These are phyloP conservation scores for Wallacemonas collosoma DNA, from an alignment of 208 protist genomes.

Conservation along the genomic window DNA sequence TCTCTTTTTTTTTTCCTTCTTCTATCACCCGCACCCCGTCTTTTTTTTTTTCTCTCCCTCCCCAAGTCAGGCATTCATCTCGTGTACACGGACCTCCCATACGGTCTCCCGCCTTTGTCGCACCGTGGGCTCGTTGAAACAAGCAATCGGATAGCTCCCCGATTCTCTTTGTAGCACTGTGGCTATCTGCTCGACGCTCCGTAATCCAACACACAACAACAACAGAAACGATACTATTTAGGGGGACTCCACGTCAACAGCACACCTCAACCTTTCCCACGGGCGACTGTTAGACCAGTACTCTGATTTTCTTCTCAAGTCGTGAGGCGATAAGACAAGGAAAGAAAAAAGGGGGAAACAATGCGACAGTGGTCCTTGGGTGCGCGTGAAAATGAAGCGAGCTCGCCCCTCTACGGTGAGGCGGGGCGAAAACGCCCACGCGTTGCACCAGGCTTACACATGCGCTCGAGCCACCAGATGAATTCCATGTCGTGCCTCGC, in stretches of 20 bases:
- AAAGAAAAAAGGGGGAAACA: background rate
- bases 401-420: conserved; percentile 8
- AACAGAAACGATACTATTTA: background rate
- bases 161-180: background rate
- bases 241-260: too few species aligned
- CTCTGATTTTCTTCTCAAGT: too few species aligned
- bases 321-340: too few species aligned
- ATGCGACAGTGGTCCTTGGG: conserved; percentile 25
- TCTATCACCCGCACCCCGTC: background rate
- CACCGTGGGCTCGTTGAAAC: too few species aligned
- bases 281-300: too few species aligned
- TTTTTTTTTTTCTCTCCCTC: background rate
- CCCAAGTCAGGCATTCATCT: background rate
- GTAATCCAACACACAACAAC: background rate
- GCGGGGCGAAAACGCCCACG: conserved; percentile 11
- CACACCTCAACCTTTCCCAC: too few species aligned
- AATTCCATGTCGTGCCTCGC: conserved; percentile 9
- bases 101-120: too few species aligned
- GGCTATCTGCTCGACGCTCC: background rate
- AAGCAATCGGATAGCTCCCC: too few species aligned
- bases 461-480: conserved; percentile 14
- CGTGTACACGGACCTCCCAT: too few species aligned
- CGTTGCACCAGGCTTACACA: conserved; percentile 9
- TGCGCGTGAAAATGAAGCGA: conserved; percentile 3
- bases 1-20: background rate